phyloP scores from a whole-genome alignment of 1,139 yeast species.

The Arxiozyma telluris region DNA sequence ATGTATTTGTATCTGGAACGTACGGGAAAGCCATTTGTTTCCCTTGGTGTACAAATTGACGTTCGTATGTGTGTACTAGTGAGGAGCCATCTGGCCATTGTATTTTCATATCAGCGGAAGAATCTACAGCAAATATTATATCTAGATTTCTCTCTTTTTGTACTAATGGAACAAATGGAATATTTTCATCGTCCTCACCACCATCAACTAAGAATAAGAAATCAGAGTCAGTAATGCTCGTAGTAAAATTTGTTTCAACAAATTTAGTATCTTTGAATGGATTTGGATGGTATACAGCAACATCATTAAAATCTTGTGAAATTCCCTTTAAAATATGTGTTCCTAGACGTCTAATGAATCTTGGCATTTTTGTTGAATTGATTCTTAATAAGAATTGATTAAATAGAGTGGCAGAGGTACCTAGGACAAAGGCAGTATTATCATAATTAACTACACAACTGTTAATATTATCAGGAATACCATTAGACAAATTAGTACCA shows the following conservation, averaged over 20 bases:
- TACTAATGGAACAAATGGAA: conserved; percentile 70
- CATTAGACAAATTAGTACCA: conserved; percentile 59
- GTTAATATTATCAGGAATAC: conserved; percentile 37
- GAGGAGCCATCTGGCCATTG: conserved; percentile 78
- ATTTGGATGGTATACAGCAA: conserved; percentile 67
- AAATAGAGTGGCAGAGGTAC: conserved; percentile 65
- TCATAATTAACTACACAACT: conserved; percentile 60
- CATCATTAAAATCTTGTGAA: conserved; percentile 48
- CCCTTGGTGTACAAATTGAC: conserved; percentile 60
- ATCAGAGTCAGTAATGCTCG: conserved; percentile 35
- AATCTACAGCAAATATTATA: conserved; percentile 73
- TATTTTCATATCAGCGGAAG: conserved; percentile 62
- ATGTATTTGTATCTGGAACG: conserved; percentile 66
- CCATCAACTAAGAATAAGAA: conserved; percentile 70
- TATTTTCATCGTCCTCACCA: conserved; percentile 73
- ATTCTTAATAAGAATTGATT: conserved; percentile 13
- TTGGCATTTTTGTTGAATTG: conserved; percentile 23
- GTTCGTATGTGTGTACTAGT: conserved; percentile 51
- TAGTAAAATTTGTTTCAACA: conserved; percentile 32
- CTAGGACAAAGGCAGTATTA: conserved; percentile 67
- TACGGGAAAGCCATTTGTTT: conserved; percentile 68
- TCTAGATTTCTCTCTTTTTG: conserved; percentile 65
- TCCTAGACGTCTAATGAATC: conserved; percentile 42
- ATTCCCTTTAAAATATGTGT: conserved; percentile 39
- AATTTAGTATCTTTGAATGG: conserved; percentile 44